These are phyloP conservation scores for Kwoniella sp. DNA, from an alignment of 768 basidiomycete species.

Conservation along the genomic window DNA sequence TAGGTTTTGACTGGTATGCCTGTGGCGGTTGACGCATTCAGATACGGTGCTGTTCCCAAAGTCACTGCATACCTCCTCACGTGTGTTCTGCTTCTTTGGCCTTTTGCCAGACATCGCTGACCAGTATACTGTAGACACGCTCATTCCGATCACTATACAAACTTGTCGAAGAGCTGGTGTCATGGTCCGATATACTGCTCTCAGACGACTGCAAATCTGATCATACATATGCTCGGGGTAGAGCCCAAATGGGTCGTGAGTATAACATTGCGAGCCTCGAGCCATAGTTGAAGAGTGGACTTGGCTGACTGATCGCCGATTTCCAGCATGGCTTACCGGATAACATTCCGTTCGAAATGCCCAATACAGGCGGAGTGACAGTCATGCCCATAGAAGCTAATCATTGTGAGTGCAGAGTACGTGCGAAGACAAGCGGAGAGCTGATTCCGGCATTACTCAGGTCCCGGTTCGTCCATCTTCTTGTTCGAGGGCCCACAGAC, in stretches of 20 bases:
- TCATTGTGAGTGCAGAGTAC: slow-evolving; percentile 67
- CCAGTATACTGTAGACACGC: slow-evolving; percentile 73
- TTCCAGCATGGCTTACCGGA: slow-evolving; percentile 75
- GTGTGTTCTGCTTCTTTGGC: slow-evolving; percentile 59
- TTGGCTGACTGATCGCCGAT: neutral
- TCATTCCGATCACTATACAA: slow-evolving; percentile 96
- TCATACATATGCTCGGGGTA: slow-evolving; percentile 86
- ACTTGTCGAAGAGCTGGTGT: slow-evolving; percentile 82
- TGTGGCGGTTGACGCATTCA: slow-evolving; percentile 95
- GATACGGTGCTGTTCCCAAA: slow-evolving; percentile 85
- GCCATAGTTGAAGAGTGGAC: no score
- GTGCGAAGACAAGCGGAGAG: neutral
- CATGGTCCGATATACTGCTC: slow-evolving; percentile 96
- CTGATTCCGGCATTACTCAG: slow-evolving; percentile 30
- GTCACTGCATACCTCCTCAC: slow-evolving; percentile 90
- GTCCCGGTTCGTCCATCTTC: slow-evolving; percentile 90
- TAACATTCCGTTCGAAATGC: slow-evolving; percentile 72
- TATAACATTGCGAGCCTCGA: neutral
- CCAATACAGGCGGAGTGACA: slow-evolving; percentile 77
- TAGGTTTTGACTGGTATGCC: slow-evolving; percentile 86
- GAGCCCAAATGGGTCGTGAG: slow-evolving; percentile 77
- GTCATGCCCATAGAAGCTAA: slow-evolving; percentile 98
- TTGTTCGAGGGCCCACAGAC: slow-evolving; percentile 92
- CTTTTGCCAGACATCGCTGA: neutral
- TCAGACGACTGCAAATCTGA: slow-evolving; percentile 85